Evolutionary conservation across 2,329 filamentous ascomycete genomes (phyloP), one percentile per base, ranked within the genome.

Genomic region (Fusarium equiseti): DNA sequence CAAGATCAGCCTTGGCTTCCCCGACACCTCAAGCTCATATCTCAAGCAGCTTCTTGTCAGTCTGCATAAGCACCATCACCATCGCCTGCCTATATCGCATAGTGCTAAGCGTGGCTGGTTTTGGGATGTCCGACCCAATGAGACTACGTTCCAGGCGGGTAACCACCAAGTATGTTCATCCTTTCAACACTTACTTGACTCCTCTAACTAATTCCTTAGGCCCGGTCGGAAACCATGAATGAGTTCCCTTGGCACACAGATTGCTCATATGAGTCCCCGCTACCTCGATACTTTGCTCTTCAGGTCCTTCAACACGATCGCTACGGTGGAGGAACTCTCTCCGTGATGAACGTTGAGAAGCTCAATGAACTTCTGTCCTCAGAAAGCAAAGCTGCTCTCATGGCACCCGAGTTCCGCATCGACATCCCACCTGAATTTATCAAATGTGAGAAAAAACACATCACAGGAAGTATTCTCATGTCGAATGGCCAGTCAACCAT

Each of bases 171-270:
- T 81, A 1, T 75, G 81, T 1, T 82, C 80, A 1, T 20, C n/a
- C n/a, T 15, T 15, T 8, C 6, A 7, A 35, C 10, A 35, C 31
- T 16, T 12, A 15, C 5, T 15, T 15, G 4, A 11, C 22, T 8
- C n/a, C 6, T 9, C 18, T 52, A 10, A 52, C 32, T 20, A 1
- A 2, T 20, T 38, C 9, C 3, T 4, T 6, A 52, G 49, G 31
- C 49, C 12, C 32, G 49, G 20, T 52, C 49, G 5, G 82, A 84
- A 63, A 84, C 82, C 1, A 83, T 81, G 80, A 63, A 78, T 0
- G 72, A 80, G 2, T 84, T 83, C 29, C 79, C 82, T 0, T 84
- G 82, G 82, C 82, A 83, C 49, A 83, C 80, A 0, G 82, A 83
- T 50, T 83, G 82, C 70, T 82, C 80, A 66, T 83, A 83, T 49